Base-by-base conservation (phyloP, 2,329 filamentous ascomycete genomes). In the Coniochaeta hoffmannii region DNA sequence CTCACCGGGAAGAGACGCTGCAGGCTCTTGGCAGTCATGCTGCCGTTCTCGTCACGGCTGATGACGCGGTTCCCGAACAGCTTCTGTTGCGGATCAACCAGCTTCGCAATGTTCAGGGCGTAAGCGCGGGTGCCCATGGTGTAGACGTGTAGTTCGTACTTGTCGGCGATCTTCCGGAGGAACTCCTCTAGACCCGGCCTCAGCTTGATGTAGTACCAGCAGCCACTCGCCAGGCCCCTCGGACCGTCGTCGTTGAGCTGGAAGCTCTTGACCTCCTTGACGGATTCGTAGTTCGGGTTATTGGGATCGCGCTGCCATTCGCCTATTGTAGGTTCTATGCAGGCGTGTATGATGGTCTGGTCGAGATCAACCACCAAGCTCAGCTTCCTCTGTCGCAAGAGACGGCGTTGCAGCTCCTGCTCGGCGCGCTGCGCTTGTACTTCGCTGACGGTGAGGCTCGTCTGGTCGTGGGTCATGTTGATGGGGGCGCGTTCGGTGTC, bases 61-160 rank as follows among this genome's bases (percentile, higher is more conserved):
- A 99, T 88, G 64, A 99, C 92, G 55, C 94, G 85, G 70, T 97
- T 92, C 36, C 89, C 93, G 69, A 99, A 99, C 10, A 96, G 83
- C 67, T 87, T 92, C 60, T 87, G 83, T 32, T 93, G 85, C 0
- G 93, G 93, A 65, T 99, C 94, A 59, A 99, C 89, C 59, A 99
- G 93, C 62, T 88, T 87, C 35, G 91, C 91, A 63, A 99, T 95
- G 58, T 90, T 88, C 63, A 92, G 80, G 10, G 94, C 94, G 68
- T 99, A 99, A n/a, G 93, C 90, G 60, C 94, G 84, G 22, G 94
- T 99, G 56, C 93, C 94, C 94, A 99, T 99, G 44, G 94, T 99
- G 75, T 99, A 99, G 60, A 99, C 93, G 69, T 99, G 94, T 65
- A 97, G 78, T 73, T 99, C 94, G 73, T 94, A 99, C 64, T 94